These are phyloP conservation scores for Lunasporangiospora selenospora DNA, from an alignment of 192 early-diverging fungal species.

Conservation along the genomic window DNA sequence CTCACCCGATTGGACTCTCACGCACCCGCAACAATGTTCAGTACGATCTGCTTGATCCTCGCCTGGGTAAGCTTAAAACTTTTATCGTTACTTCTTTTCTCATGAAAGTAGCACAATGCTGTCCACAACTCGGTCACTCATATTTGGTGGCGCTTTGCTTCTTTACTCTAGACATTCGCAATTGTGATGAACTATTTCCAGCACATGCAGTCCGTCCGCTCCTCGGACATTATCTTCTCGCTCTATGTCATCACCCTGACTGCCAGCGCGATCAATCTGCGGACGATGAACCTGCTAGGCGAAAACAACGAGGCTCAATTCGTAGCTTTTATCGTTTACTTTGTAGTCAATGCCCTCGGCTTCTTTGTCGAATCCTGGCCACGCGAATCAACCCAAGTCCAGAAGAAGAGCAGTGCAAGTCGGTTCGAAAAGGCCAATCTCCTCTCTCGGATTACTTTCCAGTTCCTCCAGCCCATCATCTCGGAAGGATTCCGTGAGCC, in stretches of 20 bases:
- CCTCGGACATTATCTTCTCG: constrained; percentile 17
- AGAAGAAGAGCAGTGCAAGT: constrained; percentile 9
- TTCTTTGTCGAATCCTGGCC: constrained; percentile 41
- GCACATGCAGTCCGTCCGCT: constrained; percentile 23
- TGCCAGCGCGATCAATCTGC: constrained; percentile 37
- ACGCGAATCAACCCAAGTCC: constrained; percentile 19
- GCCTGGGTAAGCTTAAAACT: constrained; percentile 27
- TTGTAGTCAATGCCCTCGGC: constrained; percentile 17
- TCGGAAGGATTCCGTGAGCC: constrained; percentile 34
- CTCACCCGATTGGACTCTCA: constrained; percentile 6
- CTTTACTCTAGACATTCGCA: not conserved
- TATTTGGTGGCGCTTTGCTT: not conserved
- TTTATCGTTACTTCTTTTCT: too few relatives aligned
- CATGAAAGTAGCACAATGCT: too few relatives aligned
- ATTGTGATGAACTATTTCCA: constrained; percentile 19
- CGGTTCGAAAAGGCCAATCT: constrained; percentile 45
- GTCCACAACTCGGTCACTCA: too few relatives aligned
- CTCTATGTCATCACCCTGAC: constrained; percentile 26
- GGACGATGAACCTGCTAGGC: constrained; percentile 24
- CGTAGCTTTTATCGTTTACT: constrained; percentile 25
- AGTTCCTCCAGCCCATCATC: constrained; percentile 42
- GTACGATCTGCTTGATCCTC: constrained; percentile 17
- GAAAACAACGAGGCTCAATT: constrained; percentile 11
- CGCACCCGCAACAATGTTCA: constrained; percentile 29
- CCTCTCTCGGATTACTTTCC: constrained; percentile 24